Evolutionary conservation across 2,329 filamentous ascomycete species (phyloP).

Genomic region (Aspergillus quadrilineatus): DNA sequence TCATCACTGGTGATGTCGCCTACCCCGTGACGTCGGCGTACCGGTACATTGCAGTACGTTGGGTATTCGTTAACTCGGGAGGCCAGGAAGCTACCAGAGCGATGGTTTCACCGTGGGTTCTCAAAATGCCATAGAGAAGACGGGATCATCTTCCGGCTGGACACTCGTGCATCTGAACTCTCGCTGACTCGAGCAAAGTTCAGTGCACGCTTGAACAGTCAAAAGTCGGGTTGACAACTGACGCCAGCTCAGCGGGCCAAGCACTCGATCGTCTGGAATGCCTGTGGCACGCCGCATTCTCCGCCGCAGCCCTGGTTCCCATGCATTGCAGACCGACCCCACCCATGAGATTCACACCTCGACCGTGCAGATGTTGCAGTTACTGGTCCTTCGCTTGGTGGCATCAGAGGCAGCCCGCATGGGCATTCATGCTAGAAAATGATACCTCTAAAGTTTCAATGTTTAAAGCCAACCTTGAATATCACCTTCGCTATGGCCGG

Average conservation of each 20-base stretch:
- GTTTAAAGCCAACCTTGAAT: slow-evolving; percentile 13
- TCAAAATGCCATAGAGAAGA: background rate
- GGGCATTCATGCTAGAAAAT: slow-evolving; percentile 3
- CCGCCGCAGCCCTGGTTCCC: slow-evolving; percentile 18
- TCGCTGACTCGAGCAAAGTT: background rate
- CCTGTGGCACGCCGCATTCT: slow-evolving; percentile 23
- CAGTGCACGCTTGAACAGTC: background rate
- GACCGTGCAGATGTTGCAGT: slow-evolving; percentile 3
- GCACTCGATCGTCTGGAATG: slow-evolving; percentile 16
- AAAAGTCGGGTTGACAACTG: slow-evolving; percentile 15
- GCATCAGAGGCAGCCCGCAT: background rate
- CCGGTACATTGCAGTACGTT: background rate
- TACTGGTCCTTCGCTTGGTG: background rate
- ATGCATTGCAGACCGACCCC: slow-evolving; percentile 18
- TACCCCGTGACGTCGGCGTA: background rate
- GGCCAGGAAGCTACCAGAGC: background rate
- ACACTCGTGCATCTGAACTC: background rate
- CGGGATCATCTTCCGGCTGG: background rate
- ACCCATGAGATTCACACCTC: slow-evolving; percentile 6
- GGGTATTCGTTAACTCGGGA: slow-evolving; percentile 3
- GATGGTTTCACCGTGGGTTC: background rate
- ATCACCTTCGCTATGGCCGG: slow-evolving; percentile 14
- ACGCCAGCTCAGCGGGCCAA: slow-evolving; percentile 20
- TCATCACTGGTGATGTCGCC: slow-evolving; percentile 4
- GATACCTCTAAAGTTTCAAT: background rate